Evolutionary conservation across 371 early-diverging fungal genomes (phyloP), one percentile per base, ranked within the genome.

Genomic region (Coemansia sp.): DNA sequence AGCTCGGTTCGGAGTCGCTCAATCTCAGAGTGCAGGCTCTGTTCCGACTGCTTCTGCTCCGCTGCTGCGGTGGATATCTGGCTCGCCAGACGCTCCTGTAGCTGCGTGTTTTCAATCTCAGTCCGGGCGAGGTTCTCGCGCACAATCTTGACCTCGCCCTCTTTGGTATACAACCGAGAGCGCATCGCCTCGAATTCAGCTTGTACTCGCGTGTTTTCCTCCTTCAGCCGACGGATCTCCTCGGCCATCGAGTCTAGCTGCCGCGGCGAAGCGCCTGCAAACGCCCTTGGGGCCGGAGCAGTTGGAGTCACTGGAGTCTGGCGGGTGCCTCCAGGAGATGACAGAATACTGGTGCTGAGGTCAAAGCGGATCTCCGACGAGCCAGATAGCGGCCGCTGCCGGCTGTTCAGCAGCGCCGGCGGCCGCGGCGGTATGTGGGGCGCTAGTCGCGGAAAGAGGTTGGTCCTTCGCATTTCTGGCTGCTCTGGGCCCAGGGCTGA

Each of bases 81-180:
- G 53, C 54, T 64, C 9, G 60, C 58, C 43, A 75, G 66, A 52
- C 56, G 63, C 39, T 75, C 76, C 44, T 75, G 76, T 54, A 75
- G 48, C 32, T 64, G 74, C 31, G 74, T 72, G 59, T 75, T 67
- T 14, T 67, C 75, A 16, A 72, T 74, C 61, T 75, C 76, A 9
- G 76, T 75, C 11, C 50, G 55, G 5, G 76, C 53, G 55, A 75
- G 58, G 42, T 74, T 66, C 16, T 72, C 72, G 31, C 76, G 67
- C 12, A 75, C 74, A 3, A 72, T 75, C 48, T 56, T 63, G 4
- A 74, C 76, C 38, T 75, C 76, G 16, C 76, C 76, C 3, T 70
- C 76, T 33, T 61, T 67, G 8, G 76, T 75, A 5, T 67, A 67
- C 24, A 75, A 61, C 55, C 64, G 72, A 40, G 64, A 49, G n/a